These are phyloP conservation scores for Cercospora sp. DNA, from an alignment of 2,329 filamentous ascomycete species.

Conservation along the genomic window DNA sequence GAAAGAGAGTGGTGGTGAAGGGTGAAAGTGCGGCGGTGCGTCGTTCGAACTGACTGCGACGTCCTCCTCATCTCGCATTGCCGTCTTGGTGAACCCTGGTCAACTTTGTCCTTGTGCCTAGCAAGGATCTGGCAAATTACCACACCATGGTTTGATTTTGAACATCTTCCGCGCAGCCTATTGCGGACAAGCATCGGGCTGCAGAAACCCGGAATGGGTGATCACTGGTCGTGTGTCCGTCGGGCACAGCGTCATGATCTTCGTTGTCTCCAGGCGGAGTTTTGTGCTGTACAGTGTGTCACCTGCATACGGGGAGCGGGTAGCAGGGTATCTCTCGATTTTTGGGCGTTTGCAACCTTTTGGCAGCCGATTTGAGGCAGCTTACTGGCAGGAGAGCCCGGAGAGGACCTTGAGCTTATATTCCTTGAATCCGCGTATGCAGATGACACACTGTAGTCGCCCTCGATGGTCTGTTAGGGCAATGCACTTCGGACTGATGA, in stretches of 20 bases:
- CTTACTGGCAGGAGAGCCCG: too few relatives aligned
- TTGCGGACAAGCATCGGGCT: neutral
- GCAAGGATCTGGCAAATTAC: neutral
- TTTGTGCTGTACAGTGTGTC: neutral
- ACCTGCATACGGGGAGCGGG: too few relatives aligned
- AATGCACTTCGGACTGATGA: neutral
- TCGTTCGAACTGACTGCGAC: neutral
- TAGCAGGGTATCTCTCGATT: too few relatives aligned
- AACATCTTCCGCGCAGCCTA: neutral
- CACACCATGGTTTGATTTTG: neutral
- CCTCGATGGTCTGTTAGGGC: neutral
- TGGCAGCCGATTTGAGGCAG: too few relatives aligned
- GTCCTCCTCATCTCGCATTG: neutral
- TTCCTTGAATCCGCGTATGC: too few relatives aligned
- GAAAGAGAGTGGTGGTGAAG: neutral
- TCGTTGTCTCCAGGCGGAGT: neutral
- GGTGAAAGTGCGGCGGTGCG: neutral
- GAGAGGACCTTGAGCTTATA: too few relatives aligned
- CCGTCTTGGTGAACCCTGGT: neutral
- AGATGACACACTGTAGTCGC: too few relatives aligned
- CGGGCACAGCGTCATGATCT: neutral
- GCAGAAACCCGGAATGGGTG: neutral
- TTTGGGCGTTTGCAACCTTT: too few relatives aligned
- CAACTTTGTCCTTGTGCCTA: constrained; percentile 1
- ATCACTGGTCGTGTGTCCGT: neutral